A percentile compares a stretch with the other conserved stretches of the same genome.
These are phyloP conservation scores for Lodderomyces pseudojiufengensis DNA, from an alignment of 1,139 yeast species.

Conservation along the genomic window DNA sequence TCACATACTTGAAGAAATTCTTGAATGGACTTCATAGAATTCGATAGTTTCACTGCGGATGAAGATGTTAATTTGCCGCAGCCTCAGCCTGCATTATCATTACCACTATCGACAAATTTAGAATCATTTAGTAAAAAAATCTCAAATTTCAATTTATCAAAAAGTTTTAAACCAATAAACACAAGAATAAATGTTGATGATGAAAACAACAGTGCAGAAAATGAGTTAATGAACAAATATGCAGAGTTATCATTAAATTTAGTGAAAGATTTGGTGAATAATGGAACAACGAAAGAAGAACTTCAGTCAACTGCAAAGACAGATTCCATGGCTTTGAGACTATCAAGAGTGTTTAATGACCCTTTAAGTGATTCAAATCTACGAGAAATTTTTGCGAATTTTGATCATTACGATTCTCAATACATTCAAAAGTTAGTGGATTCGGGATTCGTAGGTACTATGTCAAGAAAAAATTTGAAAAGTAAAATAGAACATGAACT, in stretches of 20 bases:
- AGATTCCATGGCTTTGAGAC: slow-evolving; percentile 39
- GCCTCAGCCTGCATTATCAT: slow-evolving; percentile 46
- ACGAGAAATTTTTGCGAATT: slow-evolving; percentile 43
- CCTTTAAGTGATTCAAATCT: slow-evolving; percentile 46
- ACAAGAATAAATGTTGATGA: no score
- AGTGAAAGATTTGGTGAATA: slow-evolving; percentile 14
- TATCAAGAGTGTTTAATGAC: slow-evolving; percentile 49
- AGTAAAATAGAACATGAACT: slow-evolving; percentile 72
- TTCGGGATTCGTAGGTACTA: slow-evolving; percentile 55
- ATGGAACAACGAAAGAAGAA: slow-evolving; percentile 2
- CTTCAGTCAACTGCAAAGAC: slow-evolving; percentile 1
- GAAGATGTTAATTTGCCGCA: slow-evolving; percentile 29
- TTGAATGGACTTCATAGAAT: slow-evolving; percentile 48
- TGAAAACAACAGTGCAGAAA: slow-evolving; percentile 7
- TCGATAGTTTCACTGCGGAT: slow-evolving; percentile 29
- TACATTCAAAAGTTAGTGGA: slow-evolving; percentile 34
- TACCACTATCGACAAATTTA: slow-evolving; percentile 40
- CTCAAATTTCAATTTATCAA: slow-evolving; percentile 31
- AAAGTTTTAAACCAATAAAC: slow-evolving; percentile 23
- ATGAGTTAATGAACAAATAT: slow-evolving; percentile 33
- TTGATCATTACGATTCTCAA: slow-evolving; percentile 27
- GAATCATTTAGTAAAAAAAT: slow-evolving; percentile 35
- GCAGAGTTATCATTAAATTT: slow-evolving; percentile 32
- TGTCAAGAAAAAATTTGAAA: slow-evolving; percentile 56
- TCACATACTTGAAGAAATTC: no score